These are phyloP conservation scores for Medicago ruthenica DNA, from an alignment of 306 rosid genomes.

Conservation along the genomic window DNA sequence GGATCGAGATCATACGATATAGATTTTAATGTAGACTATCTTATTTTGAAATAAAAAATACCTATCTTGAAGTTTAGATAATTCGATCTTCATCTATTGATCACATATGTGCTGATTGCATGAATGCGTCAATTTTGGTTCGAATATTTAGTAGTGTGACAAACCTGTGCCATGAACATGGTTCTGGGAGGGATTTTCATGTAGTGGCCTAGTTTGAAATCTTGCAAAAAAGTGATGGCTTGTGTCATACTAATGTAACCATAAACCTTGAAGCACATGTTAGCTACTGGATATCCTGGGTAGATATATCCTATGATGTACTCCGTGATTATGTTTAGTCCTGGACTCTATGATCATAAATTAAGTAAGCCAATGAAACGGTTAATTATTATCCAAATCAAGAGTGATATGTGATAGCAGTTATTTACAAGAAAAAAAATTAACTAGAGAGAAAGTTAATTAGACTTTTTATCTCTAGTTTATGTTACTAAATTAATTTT, in stretches of 20 bases:
- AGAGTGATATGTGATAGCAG: too few relatives aligned
- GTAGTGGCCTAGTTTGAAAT: slow-evolving; percentile 96
- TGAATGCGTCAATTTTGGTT: too few relatives aligned
- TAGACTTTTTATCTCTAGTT: too few relatives aligned
- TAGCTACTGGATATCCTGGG: slow-evolving; percentile 97
- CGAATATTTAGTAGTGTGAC: not conserved
- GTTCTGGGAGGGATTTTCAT: slow-evolving; percentile 96
- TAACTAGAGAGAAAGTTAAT: too few relatives aligned
- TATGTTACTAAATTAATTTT: not conserved
- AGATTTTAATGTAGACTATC: too few relatives aligned
- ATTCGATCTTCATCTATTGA: too few relatives aligned
- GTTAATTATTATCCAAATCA: too few relatives aligned
- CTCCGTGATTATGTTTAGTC: slow-evolving; percentile 85
- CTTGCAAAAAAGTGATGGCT: slow-evolving; percentile 85
- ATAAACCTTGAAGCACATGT: slow-evolving; percentile 95
- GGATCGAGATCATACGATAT: too few relatives aligned
- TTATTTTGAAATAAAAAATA: too few relatives aligned
- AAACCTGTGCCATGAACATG: slow-evolving; percentile 95
- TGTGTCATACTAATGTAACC: slow-evolving; percentile 94
- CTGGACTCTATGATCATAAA: slow-evolving; percentile 61
- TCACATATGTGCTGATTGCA: too few relatives aligned
- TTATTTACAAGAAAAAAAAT: too few relatives aligned
- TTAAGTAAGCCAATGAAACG: not conserved
- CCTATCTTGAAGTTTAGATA: too few relatives aligned
- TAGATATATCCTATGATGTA: slow-evolving; percentile 86